Conservation (phyloP, 2,329 filamentous ascomycete genomes). For the Bipolaris bicolor region DNA sequence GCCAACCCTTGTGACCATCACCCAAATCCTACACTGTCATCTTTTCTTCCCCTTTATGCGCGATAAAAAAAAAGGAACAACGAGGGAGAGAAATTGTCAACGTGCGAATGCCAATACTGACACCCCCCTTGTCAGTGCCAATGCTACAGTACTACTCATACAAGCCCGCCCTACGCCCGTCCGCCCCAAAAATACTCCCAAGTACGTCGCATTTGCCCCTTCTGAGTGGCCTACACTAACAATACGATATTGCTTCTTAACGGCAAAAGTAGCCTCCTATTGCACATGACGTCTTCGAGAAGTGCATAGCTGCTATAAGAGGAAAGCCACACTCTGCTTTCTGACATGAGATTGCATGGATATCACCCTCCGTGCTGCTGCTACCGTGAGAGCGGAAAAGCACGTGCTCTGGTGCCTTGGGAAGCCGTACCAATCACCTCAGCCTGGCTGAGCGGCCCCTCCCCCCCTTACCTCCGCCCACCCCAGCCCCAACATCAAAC, state of each 20-base stretch:
- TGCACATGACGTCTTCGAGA: neutral
- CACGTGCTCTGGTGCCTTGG: slow-evolving; percentile 10
- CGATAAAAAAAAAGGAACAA: neutral
- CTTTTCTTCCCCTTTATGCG: slow-evolving; percentile 17
- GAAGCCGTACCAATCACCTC: slow-evolving; percentile 27
- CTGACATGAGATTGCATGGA: slow-evolving; percentile 17
- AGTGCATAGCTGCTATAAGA: slow-evolving; percentile 19
- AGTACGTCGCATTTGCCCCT: slow-evolving; percentile 14
- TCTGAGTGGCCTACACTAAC: neutral
- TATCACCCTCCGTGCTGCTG: slow-evolving; percentile 3
- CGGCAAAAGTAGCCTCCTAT: slow-evolving; percentile 9
- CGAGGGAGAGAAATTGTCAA: neutral
- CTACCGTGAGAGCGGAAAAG: neutral
- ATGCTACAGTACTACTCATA: neutral
- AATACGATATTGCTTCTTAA: neutral
- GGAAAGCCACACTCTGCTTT: slow-evolving; percentile 21
- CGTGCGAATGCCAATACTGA: slow-evolving; percentile 9
- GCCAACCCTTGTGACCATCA: neutral
- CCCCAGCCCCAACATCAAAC: slow-evolving; percentile 19
- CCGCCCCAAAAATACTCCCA: neutral
- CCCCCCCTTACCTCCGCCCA: slow-evolving; percentile 16
- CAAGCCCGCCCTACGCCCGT: neutral
- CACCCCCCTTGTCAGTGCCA: neutral
- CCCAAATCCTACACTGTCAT: neutral
- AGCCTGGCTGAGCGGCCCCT: slow-evolving; percentile 24